Base-by-base conservation (phyloP, 257 asterid genomes). In the Primulina tabacum region DNA sequence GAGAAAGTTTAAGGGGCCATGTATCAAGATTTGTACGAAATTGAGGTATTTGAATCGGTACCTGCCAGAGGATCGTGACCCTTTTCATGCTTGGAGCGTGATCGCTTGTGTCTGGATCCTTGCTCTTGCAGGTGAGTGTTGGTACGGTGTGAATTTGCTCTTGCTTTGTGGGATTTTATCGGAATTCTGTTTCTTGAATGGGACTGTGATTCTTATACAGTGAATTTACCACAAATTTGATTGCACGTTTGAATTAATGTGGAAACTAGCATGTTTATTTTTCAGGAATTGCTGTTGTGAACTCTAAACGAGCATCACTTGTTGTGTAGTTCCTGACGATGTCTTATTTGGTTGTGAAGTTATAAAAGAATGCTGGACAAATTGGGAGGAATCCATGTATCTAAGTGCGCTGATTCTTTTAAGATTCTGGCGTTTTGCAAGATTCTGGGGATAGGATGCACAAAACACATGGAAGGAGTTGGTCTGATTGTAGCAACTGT, bases 51-150 rank as follows among this genome's bases (percentile, higher is more conserved):
- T 94, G 81, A 94, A 94, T 69, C 88, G 85, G 38, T 89, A 86
- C 70, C 74, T 94, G 69, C 99, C 99, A 1, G 99, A 94, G 73
- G 99, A 94, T 89, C 99, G 99, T 33, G 99, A 94, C 86, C 99
- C 99, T 24, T 74, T 82, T 60, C 90, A 87, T 72, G 82, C 91
- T 28, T 93, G 97, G 99, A 77, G 78, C 56, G 89, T 91, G n/a
- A 84, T 93, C 38, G 71, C 81, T 60, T 78, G 78, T 26, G 96
- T 93, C 64, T 68, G 76, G 34, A 50, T 87, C 52, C 11, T 93
- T 53, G 82, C 90, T 20, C 82, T 89, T 68, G 80, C 90, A 55
- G 97, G 97, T 91, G 65, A 71, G 34, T 60, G 38, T 37, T 18
- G 26, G 69, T 16, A 21, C 9, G 56, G 69, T 72, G 24, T 47